Base-by-base conservation (phyloP, 345 rosid genomes). In the Schrenkiella parvula region DNA sequence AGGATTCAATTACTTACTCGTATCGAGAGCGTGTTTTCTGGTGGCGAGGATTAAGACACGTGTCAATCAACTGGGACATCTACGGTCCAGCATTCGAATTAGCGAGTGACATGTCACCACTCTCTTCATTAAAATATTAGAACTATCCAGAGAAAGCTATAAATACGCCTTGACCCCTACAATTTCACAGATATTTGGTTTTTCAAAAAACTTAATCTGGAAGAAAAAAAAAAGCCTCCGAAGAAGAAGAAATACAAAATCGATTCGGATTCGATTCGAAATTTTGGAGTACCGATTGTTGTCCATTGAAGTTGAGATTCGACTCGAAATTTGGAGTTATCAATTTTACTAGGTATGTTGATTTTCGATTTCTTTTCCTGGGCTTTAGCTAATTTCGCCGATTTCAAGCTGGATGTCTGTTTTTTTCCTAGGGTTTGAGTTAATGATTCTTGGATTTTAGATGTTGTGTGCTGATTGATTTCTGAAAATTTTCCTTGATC, bases 1-100 rank as follows among this genome's bases (percentile, higher is more conserved):
- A 73, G 61, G 15, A 50, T 60, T 52, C 70, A 14, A 68, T 75
- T 68, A 21, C 79, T 68, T 75, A 60, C 35, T 43, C 74, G 79
- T 68, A 61, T 68, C 0, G 1, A 51, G 57, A 42, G 25, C 64
- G 74, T 19, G 71, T 56, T 56, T 44, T 41, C n/a, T 4, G 14
- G 22, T 50, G 63, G 68, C 31, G 11, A 59, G 7, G 17, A 74
- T 66, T 8, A 0, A 0, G 10, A n/a, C 79, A 69, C 75, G 75
- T 76, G 79, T 76, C 66, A 29, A 5, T 18, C 18, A 1, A 1
- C 1, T 35, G 26, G 23, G 26, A 6, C 8, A 32, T 65, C 2
- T 63, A 43, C 11, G 28, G 34, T 39, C 28, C 14, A 56, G 3
- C 28, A 5, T 0, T 26, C 43, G 53, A 57, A 38, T 65, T 11